phyloP scores from a whole-genome alignment of 768 basidiomycete species.

The Tylopilus subfusipes region DNA sequence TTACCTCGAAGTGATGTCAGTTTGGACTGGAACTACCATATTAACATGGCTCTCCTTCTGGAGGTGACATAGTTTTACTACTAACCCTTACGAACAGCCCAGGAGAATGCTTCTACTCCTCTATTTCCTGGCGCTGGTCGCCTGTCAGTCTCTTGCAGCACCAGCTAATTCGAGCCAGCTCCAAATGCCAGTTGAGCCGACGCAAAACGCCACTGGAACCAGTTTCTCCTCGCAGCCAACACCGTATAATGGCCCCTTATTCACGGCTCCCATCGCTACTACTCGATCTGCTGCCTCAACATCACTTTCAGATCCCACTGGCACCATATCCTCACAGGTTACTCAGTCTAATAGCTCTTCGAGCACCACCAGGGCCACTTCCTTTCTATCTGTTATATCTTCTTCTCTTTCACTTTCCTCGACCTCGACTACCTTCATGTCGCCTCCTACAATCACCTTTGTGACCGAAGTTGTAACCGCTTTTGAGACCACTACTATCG shows the following conservation, averaged over 20 bases:
- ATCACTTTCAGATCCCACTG: not conserved
- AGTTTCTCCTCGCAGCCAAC: not conserved
- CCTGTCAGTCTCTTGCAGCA: conserved; percentile 1
- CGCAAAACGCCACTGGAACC: not conserved
- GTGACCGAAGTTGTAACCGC: conserved; percentile 10
- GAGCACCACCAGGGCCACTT: not conserved
- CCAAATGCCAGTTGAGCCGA: not conserved
- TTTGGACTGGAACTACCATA: conserved; percentile 9
- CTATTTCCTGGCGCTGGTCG: conserved; percentile 18
- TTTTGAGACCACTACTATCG: conserved; percentile 9
- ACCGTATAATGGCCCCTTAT: not conserved
- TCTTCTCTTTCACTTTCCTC: not conserved
- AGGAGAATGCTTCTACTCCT: conserved; percentile 4
- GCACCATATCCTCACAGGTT: not conserved
- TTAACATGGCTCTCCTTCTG: not conserved
- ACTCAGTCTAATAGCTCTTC: not conserved
- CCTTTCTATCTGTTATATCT: not conserved
- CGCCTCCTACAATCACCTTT: not conserved
- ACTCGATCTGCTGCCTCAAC: not conserved
- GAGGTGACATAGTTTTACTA: not conserved
- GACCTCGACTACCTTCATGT: not conserved
- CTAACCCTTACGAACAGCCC: not conserved
- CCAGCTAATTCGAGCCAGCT: conserved; percentile 10
- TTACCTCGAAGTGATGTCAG: not conserved
- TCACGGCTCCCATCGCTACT: not conserved